phyloP scores from a whole-genome alignment of 1,284 basidiomycete genomes.

The Boletellus deceptivus region DNA sequence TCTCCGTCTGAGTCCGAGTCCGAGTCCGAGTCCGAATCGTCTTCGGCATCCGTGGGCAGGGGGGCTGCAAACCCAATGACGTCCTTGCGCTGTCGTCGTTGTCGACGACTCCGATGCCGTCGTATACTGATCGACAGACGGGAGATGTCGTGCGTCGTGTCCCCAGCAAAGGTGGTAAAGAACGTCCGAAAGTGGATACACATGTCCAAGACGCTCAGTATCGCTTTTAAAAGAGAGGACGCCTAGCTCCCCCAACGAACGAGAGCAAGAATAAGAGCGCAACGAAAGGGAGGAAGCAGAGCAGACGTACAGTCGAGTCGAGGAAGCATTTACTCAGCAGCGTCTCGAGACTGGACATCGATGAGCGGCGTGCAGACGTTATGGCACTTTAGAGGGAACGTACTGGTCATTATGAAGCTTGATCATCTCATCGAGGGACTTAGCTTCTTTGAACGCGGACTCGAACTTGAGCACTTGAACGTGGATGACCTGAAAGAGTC shows the following conservation, averaged over 20 bases:
- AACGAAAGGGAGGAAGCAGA: not conserved
- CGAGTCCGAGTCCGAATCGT: constrained; percentile 46
- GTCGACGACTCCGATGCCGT: constrained; percentile 60
- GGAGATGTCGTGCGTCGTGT: constrained; percentile 59
- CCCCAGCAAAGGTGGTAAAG: constrained; percentile 59
- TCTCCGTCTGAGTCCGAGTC: constrained; percentile 36
- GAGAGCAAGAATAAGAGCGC: not conserved
- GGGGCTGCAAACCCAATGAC: constrained; percentile 60
- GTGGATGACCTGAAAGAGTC: constrained; percentile 59
- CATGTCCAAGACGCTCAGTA: constrained; percentile 73
- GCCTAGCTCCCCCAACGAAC: constrained; percentile 41
- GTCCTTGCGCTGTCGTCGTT: constrained; percentile 50
- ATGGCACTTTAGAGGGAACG: constrained; percentile 27
- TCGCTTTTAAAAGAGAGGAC: constrained; percentile 57
- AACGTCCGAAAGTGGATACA: constrained; percentile 63
- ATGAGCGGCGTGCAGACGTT: not conserved
- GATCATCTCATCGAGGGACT: constrained; percentile 77
- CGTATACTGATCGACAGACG: constrained; percentile 52
- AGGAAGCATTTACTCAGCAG: constrained; percentile 68
- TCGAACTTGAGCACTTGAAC: constrained; percentile 60
- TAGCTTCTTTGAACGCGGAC: constrained; percentile 48
- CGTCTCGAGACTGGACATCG: constrained; percentile 50
- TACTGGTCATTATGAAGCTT: constrained; percentile 70
- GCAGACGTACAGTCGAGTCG: constrained; percentile 53
- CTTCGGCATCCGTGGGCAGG: constrained; percentile 30